A percentile compares a stretch with the other conserved stretches of the same genome.
These are phyloP conservation scores for Paraphaeosphaeria sporulosa DNA, from an alignment of 2,329 filamentous ascomycete species.

Conservation along the genomic window DNA sequence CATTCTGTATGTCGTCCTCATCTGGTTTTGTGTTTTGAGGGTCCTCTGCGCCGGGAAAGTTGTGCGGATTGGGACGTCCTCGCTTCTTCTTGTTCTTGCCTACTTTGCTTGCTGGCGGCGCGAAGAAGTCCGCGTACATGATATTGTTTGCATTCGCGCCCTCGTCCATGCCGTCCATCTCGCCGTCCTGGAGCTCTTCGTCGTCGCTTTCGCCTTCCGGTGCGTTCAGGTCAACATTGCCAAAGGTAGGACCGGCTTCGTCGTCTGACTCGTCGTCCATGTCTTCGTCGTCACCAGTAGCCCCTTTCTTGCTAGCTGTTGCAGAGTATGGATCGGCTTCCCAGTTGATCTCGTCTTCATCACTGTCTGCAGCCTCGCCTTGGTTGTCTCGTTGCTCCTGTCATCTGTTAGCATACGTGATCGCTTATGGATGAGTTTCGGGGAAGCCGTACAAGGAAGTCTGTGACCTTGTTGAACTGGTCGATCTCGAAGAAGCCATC, in stretches of 20 bases:
- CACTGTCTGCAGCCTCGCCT: constrained; percentile 78
- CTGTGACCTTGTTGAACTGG: constrained; percentile 93
- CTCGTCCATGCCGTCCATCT: constrained; percentile 59
- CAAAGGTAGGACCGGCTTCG: constrained; percentile 84
- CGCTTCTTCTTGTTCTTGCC: constrained; percentile 65
- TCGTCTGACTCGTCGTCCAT: constrained; percentile 69
- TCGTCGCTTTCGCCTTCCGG: constrained; percentile 76
- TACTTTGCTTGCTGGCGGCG: constrained; percentile 77
- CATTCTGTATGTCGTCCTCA: constrained; percentile 75
- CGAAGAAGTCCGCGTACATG: constrained; percentile 93
- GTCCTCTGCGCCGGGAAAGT: constrained; percentile 48
- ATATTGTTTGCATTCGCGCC: constrained; percentile 83
- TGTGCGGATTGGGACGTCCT: constrained; percentile 63
- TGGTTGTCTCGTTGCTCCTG: constrained; percentile 79
- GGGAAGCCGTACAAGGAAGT: constrained; percentile 64
- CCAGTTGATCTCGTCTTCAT: constrained; percentile 85
- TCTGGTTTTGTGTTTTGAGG: constrained; percentile 51
- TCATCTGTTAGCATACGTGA: too few relatives aligned
- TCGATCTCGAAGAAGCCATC: constrained; percentile 99
- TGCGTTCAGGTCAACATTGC: constrained; percentile 76
- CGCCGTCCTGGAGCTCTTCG: constrained; percentile 64
- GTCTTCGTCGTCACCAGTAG: constrained; percentile 41
- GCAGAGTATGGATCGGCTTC: constrained; percentile 73
- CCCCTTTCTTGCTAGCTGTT: constrained; percentile 38
- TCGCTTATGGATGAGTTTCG: too few relatives aligned